Evolutionary conservation across 129 eudicot species (phyloP), one percentile per base, ranked within the genome.

Genomic region (Scalesia atractyloides): DNA sequence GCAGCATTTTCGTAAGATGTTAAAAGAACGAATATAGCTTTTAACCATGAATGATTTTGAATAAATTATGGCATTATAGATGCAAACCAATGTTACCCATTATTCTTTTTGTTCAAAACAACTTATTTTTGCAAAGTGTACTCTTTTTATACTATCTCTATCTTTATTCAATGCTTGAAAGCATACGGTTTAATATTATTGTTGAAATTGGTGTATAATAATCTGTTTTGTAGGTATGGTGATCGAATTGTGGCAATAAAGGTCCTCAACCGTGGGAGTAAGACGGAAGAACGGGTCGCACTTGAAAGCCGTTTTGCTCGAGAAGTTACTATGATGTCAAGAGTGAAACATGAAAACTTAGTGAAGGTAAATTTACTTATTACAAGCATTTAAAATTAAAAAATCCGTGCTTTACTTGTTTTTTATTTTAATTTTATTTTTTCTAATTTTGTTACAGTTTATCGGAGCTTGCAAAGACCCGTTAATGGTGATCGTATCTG

Each of bases 391-490:
- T 56, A 20, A 19, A 9, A 33, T 1, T 0, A 1, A 2, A 50
- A 71, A 26, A 51, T 9, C 12, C 54, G 16, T 64, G 18, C 9
- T 65, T 33, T 39, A 53, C 3, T 13, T 62, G 0, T 11, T 41
- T 51, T 24, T n/a, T n/a, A n/a, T n/a, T 39, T 48, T 5, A 47
- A 68, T 18, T 8, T 11, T 58, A 5, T 14, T 41, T 36, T 26
- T 70, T 16, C 37, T 63, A 34, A 17, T 60, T 19, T 39, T 12
- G 54, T 14, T 81, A 76, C 87, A 94, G 97, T 94, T 94, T 76
- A 82, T 90, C 79, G 99, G 99, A 75, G 99, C 99, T 79, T 94
- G 99, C 76, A 94, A 94, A 64, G 97, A 94, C 69, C 99, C 99
- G 13, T 80, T 94, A 80, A 94, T 94, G 99, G 99, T 94, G 76